Evolutionary conservation across 2,329 filamentous ascomycete species (phyloP), one percentile per base, ranked within the genome.

Genomic region (Calonectria pauciramosa): DNA sequence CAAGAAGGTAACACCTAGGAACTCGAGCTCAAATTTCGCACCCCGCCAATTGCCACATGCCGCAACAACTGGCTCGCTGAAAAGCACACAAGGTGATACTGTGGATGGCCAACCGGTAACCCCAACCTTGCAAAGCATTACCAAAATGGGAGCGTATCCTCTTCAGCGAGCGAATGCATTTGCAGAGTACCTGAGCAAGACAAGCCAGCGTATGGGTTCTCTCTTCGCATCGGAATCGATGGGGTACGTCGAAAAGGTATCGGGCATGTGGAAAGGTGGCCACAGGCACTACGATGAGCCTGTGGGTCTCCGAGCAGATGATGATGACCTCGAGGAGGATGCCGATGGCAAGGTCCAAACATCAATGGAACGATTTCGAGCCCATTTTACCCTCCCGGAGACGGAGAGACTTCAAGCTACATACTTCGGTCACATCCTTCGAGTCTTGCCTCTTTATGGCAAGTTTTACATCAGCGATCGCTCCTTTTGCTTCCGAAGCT

Each of bases 201-300:
- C 94, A 28, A 94, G 95, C 28, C 94, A 94, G 78, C 92, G 92
- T 41, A 95, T 99, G 92, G 95, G 95, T 74, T 95, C 89, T 34
- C 86, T 98, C 11, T 86, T 99, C 59, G 95, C 96, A 9, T 95
- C 94, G 0, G 96, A 98, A 83, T 97, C 96, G 0, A 98, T 98
- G 93, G 96, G 95, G 2, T 99, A 99, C 82, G 94, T 98, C 38
- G 96, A 97, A 82, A 99, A 98, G 84, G 96, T 99, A 0, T 98
- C 96, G 0, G 96, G 96, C 47, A 99, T 99, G 94, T 97, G 97
- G 92, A 95, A 96, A 78, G 97, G 97, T 41, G 95, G 95, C 16
- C 93, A 94, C 80, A 96, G 94, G 80, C 96, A 99, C 84, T 99
- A 99, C 81, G 93, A 94, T 65, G 94, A 91, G 54, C 88, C 89